Conservation (phyloP, 306 rosid species). For the Ormosia emarginata region DNA sequence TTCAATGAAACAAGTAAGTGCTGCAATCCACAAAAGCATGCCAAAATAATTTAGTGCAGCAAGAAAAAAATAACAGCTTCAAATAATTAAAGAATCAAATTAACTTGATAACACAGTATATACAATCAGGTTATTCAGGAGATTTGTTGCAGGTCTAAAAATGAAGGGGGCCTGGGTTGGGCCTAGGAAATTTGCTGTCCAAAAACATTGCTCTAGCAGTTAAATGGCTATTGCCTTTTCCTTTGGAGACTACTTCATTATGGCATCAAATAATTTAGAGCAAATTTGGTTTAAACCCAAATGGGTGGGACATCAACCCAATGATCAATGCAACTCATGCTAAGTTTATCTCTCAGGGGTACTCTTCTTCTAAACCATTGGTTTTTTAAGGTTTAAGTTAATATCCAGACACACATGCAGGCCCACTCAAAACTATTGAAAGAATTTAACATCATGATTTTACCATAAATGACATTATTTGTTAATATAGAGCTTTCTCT, state of each 20-base stretch:
- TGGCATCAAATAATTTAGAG: neutral
- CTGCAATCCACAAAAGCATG: conserved; percentile 51
- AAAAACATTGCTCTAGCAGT: neutral
- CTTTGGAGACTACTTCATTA: neutral
- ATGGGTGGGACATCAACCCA: neutral
- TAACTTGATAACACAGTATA: neutral
- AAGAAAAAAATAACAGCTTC: neutral
- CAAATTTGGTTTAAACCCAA: neutral
- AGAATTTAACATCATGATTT: neutral
- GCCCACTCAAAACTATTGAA: neutral
- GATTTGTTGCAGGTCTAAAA: neutral
- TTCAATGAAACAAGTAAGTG: conserved; percentile 61
- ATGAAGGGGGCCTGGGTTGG: neutral
- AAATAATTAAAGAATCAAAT: neutral
- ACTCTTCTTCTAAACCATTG: neutral
- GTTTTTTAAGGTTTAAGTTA: neutral
- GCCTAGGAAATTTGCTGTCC: neutral
- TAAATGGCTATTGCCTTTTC: neutral
- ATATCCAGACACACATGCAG: neutral
- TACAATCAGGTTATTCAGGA: neutral
- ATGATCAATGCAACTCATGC: neutral
- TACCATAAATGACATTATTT: neutral
- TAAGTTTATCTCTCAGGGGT: neutral
- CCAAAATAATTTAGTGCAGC: conserved; percentile 1
- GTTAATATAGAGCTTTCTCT: neutral